Percentiles rank a stretch among this genome's conserved stretches.
Evolutionary conservation across 345 rosid genomes (phyloP).

Genomic region (Populus deltoides): DNA sequence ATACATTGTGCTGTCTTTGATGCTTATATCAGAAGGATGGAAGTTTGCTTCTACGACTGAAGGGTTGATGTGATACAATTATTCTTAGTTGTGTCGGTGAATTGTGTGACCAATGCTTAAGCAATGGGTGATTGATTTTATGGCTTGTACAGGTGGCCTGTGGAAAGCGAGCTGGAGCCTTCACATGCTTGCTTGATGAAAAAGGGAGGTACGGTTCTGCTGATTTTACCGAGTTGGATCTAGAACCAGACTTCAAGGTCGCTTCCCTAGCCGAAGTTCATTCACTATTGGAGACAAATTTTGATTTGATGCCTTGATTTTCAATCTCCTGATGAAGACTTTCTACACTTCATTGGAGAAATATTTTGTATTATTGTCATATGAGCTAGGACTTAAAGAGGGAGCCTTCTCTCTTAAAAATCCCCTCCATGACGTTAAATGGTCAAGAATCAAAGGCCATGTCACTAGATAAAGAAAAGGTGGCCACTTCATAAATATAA

Average conservation of each 20-base stretch:
- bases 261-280: conserved; percentile 58
- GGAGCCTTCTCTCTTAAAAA: not conserved
- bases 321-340: not conserved
- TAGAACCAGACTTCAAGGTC: conserved; percentile 75
- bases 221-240: conserved; percentile 47
- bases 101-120: not conserved
- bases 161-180: conserved; percentile 85
- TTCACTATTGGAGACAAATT: conserved; percentile 58
- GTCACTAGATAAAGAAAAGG: no score
- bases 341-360: not conserved
- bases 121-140: not conserved
- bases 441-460: no score
- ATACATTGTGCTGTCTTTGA: not conserved
- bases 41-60: not conserved
- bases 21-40: not conserved
- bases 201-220: conserved; percentile 54
- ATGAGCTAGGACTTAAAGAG: no score
- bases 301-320: conserved; percentile 54
- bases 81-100: no score
- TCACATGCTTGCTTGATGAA: conserved; percentile 88
- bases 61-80: not conserved
- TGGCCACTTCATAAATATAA: no score
- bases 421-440: not conserved
- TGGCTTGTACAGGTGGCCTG: conserved; percentile 60
- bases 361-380: no score